Base-by-base conservation (phyloP, 805 yeast species). In the Maudiozyma serrabonitensis region DNA sequence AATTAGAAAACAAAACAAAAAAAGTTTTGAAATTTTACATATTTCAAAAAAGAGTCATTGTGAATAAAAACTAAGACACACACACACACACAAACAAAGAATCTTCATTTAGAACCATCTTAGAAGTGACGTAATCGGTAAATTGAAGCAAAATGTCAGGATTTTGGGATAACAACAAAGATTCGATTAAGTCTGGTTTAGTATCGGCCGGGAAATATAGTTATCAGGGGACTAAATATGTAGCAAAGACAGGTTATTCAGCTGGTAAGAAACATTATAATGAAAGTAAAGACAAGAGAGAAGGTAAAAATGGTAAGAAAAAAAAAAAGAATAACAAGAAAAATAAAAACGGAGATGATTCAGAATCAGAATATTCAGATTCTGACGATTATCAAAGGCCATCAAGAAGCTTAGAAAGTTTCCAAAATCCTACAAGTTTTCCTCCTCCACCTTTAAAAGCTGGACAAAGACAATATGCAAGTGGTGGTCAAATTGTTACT, bases 81-180 rank as follows among this genome's bases (percentile, higher is more conserved):
- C n/a, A 35, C 23, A 21, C 23, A 21, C 23, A 21, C 23, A 21
- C 23, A 21, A 3, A 21, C 23, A 21, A 3, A 21, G 23, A 4
- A 21, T 3, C 23, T 21, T 21, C 4, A 21, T 21, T 21, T 21
- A 3, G 23, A 21, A 21, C 23, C 4, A 21, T 21, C 3, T 38
- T n/a, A 38, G 25, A 38, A 19, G 25, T 15, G 18, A 13, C 23
- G 4, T 21, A 21, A 21, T 21, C 23, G 18, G 12, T 6, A 18
- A 16, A 38, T n/a, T 16, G 16, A 7, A 35, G 23, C 23, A 11
- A 18, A 1, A 56, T 64, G 68, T 54, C 63, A 53, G 57, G 52
- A 28, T 70, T 70, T 54, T 71, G 75, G 75, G 73, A 68, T 15
- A 67, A 69, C 41, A 71, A 72, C 56, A 72, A 71, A 47, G 75